These are phyloP conservation scores for Leptographium galeiforme DNA, from an alignment of 2,329 filamentous ascomycete species.

Conservation along the genomic window DNA sequence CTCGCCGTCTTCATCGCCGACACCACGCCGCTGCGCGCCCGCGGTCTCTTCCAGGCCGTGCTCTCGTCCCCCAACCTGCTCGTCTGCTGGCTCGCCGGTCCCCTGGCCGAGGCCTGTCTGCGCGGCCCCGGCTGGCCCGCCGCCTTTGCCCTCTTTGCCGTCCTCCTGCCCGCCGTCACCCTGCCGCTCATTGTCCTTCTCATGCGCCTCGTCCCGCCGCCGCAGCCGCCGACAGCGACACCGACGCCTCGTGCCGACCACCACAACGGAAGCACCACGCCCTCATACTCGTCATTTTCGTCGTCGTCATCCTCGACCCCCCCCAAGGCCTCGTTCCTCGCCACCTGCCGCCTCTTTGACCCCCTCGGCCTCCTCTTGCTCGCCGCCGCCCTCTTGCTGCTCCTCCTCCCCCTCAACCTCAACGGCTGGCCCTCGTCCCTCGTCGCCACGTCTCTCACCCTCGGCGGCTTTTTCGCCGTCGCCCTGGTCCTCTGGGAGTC, in stretches of 20 bases:
- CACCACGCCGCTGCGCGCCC: slow-evolving; percentile 48
- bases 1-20: slow-evolving; percentile 53
- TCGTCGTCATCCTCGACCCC: slow-evolving; percentile 5
- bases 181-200: slow-evolving; percentile 44
- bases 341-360: not conserved
- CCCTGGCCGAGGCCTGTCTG: slow-evolving; percentile 37
- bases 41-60: slow-evolving; percentile 47
- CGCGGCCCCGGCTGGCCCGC: slow-evolving; percentile 7
- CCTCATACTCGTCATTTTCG: too few species aligned
- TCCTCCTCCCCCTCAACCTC: slow-evolving; percentile 55
- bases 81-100: slow-evolving; percentile 46
- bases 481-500: slow-evolving; percentile 23
- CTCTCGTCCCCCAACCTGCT: slow-evolving; percentile 49
- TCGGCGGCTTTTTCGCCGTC: slow-evolving; percentile 22
- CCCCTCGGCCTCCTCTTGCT: slow-evolving; percentile 42
- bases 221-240: slow-evolving; percentile 14
- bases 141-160: slow-evolving; percentile 50
- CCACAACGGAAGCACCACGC: too few species aligned
- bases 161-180: slow-evolving; percentile 47
- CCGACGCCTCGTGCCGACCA: too few species aligned
- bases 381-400: slow-evolving; percentile 42
- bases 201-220: slow-evolving; percentile 44
- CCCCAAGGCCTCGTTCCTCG: slow-evolving; percentile 29
- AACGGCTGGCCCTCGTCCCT: slow-evolving; percentile 25
- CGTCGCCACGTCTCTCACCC: slow-evolving; percentile 26